Evolutionary conservation across 495 filamentous ascomycete genomes (phyloP).

Genomic region (Trichoderma orchidacearum): DNA sequence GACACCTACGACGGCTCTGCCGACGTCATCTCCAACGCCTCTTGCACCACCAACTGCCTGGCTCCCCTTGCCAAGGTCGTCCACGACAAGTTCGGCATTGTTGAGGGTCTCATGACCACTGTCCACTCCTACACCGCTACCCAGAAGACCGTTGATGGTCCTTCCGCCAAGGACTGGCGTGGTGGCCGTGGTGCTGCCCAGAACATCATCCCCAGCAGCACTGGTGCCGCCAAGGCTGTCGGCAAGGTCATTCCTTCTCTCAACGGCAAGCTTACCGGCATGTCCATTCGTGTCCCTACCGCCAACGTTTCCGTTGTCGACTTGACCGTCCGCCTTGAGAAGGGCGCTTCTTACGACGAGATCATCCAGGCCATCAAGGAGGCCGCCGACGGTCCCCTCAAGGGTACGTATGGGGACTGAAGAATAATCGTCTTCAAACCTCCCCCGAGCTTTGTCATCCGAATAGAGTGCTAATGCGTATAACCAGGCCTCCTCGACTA

Average conservation of each 20-base stretch:
- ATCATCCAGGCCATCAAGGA: conserved; percentile 91
- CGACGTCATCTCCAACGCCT: conserved; percentile 95
- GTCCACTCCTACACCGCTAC: conserved; percentile 99
- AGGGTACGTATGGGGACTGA: conserved; percentile 49
- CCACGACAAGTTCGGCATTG: conserved; percentile 91
- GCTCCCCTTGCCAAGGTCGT: conserved; percentile 98
- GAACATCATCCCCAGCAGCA: conserved; percentile 99
- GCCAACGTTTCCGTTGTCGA: conserved; percentile 99
- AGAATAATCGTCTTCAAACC: too few relatives aligned
- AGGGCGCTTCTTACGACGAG: conserved; percentile 74
- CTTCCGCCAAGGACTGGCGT: conserved; percentile 97
- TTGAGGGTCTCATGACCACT: conserved; percentile 99
- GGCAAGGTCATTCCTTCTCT: conserved; percentile 96
- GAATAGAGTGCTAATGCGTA: conserved; percentile 16
- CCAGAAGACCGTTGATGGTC: conserved; percentile 98
- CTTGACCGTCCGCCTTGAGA: conserved; percentile 88
- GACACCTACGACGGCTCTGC: conserved; percentile 77
- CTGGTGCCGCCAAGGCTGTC: conserved; percentile 98
- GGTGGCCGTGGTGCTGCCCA: conserved; percentile 95
- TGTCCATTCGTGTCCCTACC: conserved; percentile 98
- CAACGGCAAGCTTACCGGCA: conserved; percentile 99
- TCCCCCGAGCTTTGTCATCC: too few relatives aligned
- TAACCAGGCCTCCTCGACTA: conserved; percentile 69
- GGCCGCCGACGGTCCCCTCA: conserved; percentile 68
- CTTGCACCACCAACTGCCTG: conserved; percentile 99